Base-by-base conservation (phyloP, 2,329 filamentous ascomycete genomes). In the Aureobasidium subglaciale region DNA sequence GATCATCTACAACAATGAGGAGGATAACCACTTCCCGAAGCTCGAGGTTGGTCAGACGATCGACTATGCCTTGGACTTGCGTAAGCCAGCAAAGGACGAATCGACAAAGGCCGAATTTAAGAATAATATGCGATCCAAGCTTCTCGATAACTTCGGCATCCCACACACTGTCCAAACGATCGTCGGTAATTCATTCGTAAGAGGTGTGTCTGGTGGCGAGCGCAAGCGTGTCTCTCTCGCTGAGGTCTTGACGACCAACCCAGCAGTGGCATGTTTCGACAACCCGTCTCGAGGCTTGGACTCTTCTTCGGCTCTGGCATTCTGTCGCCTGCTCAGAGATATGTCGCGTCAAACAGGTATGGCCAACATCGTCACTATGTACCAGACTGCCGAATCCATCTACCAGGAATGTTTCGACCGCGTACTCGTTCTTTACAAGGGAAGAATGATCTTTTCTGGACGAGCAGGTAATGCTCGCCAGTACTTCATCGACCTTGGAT, bases 371-470 rank as follows among this genome's bases (percentile, higher is more conserved):
- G 78, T 84, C 24, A 78, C 81, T 1, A 80, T 84, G 52, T 85
- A 85, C 61, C 74, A 77, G 59, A 73, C 73, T 7, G 66, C 64
- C 35, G 68, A 73, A 55, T 67, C 65, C 11, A 73, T 84, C 13
- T 85, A 84, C 63, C 76, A 82, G 54, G 78, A 84, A 56, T 71
- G 83, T 16, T 91, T 92, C 63, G 86, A 92, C 70, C 90, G 90
- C 65, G 82, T 81, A 0, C 76, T 84, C 0, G 84, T 93, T 0
- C 73, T 92, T 0, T 90, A 91, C 63, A 84, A 90, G 64, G 88
- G 88, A 0, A 78, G 84, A 0, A 81, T 91, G 65, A 91, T 91
- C 56, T 89, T 87, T 65, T 85, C 86, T 61, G 85, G 86, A 5
- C 78, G 74, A 3, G 76, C 83, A 7, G 74, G 78, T 24, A 72